Conservation (phyloP, 441 rosid species). For the Manihot esculenta region DNA sequence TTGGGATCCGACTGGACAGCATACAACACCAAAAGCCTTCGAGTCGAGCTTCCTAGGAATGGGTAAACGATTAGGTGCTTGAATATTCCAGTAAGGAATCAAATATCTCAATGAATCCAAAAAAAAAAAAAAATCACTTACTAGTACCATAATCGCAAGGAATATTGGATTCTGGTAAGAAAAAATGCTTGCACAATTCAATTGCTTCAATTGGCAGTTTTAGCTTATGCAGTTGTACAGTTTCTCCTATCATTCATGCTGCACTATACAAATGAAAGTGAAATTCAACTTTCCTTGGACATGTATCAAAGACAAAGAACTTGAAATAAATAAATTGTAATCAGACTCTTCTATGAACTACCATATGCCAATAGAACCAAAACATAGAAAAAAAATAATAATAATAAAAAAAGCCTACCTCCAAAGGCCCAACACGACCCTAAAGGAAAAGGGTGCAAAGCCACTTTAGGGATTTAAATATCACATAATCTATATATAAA, state of each 20-base stretch:
- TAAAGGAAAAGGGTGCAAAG: not conserved
- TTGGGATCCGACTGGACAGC: too few species aligned
- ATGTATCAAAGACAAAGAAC: constrained; percentile 1
- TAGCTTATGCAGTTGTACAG: not conserved
- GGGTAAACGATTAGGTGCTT: not conserved
- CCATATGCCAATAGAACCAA: not conserved
- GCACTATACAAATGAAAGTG: constrained; percentile 2
- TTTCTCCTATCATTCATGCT: constrained; percentile 14
- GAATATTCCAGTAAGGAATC: not conserved
- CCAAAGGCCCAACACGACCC: not conserved
- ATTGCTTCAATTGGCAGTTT: not conserved
- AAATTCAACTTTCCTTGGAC: constrained; percentile 3
- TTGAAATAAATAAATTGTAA: not conserved
- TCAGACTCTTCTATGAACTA: not conserved
- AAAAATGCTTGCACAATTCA: not conserved
- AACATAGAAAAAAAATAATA: too few species aligned
- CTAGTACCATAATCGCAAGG: not conserved
- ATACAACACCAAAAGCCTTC: constrained; percentile 2
- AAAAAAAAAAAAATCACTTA: not conserved
- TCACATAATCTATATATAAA: not conserved
- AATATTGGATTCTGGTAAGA: not conserved
- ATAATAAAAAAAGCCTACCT: not conserved
- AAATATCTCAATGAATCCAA: not conserved
- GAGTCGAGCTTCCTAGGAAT: not conserved
- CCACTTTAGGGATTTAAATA: not conserved